phyloP scores from a whole-genome alignment of 2,329 filamentous ascomycete genomes.

The Monosporascus sp. region DNA sequence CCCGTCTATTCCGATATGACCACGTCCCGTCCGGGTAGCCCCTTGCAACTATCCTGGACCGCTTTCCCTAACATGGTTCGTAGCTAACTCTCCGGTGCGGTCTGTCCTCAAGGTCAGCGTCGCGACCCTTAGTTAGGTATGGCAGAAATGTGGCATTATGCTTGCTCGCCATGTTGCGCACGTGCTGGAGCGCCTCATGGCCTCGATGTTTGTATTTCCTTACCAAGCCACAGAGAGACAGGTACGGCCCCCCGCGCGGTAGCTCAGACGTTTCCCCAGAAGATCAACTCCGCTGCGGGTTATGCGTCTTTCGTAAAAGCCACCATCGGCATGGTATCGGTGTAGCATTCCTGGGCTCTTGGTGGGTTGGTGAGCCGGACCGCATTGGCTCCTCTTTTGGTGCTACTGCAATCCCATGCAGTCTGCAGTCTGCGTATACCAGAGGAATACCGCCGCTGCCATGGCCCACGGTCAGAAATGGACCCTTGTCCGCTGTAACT shows the following conservation, averaged over 20 bases:
- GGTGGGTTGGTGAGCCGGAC: background rate
- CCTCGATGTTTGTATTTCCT: background rate
- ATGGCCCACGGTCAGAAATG: background rate
- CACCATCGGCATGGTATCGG: background rate
- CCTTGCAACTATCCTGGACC: slow-evolving; percentile 7
- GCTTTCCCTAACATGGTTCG: background rate
- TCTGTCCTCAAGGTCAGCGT: background rate
- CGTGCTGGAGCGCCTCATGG: background rate
- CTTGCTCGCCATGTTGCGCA: background rate
- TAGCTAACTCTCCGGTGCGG: background rate
- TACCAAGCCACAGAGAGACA: too few relatives aligned
- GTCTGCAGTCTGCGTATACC: background rate
- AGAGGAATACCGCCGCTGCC: background rate
- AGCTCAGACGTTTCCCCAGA: background rate
- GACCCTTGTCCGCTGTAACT: background rate
- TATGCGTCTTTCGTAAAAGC: background rate
- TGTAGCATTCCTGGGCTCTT: background rate
- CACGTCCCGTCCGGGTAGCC: slow-evolving; percentile 5
- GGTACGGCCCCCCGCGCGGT: background rate
- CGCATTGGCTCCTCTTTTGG: background rate
- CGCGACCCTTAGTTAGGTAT: background rate
- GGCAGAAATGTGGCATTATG: background rate
- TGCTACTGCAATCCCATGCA: background rate
- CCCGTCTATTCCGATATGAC: slow-evolving; percentile 13
- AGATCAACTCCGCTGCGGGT: background rate